A percentile compares a stretch with the other conserved stretches of the same genome.
Evolutionary conservation across 805 yeast genomes (phyloP).

Genomic region (Kodamaea jinghongensis): DNA sequence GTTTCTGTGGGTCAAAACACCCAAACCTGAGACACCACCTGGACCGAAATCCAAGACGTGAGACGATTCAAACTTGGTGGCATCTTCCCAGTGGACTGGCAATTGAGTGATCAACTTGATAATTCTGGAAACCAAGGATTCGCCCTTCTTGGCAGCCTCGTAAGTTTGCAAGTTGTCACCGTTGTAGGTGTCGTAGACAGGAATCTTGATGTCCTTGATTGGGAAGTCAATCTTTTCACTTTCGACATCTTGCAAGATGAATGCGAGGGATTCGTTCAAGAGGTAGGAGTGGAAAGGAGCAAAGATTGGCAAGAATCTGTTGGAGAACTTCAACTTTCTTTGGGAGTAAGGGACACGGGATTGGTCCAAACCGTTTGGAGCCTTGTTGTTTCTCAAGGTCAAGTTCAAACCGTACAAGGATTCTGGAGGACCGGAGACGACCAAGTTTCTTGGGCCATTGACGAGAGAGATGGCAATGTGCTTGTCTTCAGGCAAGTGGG

Average conservation of each 20-base stretch:
- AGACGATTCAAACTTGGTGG: conserved; percentile 77
- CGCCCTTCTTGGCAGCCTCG: conserved; percentile 23
- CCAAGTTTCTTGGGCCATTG: conserved; percentile 95
- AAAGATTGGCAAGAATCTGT: conserved; percentile 90
- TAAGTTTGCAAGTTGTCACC: conserved; percentile 73
- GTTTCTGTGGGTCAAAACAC: conserved; percentile 93
- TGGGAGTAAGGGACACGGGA: conserved; percentile 90
- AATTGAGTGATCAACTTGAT: conserved; percentile 80
- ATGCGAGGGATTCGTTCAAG: conserved; percentile 66
- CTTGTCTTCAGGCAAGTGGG: conserved; percentile 88
- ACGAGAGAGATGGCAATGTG: conserved; percentile 87
- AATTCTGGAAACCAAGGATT: conserved; percentile 64
- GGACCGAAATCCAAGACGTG: conserved; percentile 98
- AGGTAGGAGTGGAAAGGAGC: conserved; percentile 97
- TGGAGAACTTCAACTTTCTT: conserved; percentile 90
- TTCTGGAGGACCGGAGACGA: conserved; percentile 97
- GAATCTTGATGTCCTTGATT: conserved; percentile 61
- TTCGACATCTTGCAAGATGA: conserved; percentile 58
- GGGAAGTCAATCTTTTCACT: conserved; percentile 56
- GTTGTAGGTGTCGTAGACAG: conserved; percentile 86
- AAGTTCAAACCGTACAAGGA: conserved; percentile 93
- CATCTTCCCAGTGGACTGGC: conserved; percentile 93
- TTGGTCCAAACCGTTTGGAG: conserved; percentile 92
- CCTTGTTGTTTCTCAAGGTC: conserved; percentile 89
- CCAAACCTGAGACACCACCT: conserved; percentile 96